These are phyloP conservation scores for Cnidoscolus chayamansa DNA, from an alignment of 441 rosid species.

Conservation along the genomic window DNA sequence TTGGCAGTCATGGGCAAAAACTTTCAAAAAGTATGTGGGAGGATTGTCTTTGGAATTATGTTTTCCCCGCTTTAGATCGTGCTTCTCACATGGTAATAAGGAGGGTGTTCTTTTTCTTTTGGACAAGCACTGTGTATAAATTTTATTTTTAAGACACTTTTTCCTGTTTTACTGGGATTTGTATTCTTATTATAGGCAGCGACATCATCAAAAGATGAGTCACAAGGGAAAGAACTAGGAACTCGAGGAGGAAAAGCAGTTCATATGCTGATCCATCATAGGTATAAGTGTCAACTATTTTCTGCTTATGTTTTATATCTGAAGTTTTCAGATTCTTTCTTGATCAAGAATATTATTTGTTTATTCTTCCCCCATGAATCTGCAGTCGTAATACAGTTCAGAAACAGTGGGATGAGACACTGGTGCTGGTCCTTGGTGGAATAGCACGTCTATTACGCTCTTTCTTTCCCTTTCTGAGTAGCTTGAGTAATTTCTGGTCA, in stretches of 20 bases:
- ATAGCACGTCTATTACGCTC: conserved; percentile 91
- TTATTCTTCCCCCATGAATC: conserved; percentile 12
- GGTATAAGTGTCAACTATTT: conserved; percentile 41
- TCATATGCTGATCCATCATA: conserved; percentile 99
- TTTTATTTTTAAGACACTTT: conserved; percentile 20
- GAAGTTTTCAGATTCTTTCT: conserved; percentile 8
- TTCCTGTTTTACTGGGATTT: conserved; percentile 23
- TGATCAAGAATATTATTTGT: conserved; percentile 12
- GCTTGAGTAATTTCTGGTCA: conserved; percentile 83
- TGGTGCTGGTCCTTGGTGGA: conserved; percentile 95
- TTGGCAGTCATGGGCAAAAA: conserved; percentile 95
- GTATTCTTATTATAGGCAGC: conserved; percentile 61
- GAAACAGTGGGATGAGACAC: conserved; percentile 99
- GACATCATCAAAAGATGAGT: conserved; percentile 98
- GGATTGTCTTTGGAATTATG: conserved; percentile 95
- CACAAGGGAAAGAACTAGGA: conserved; percentile 98
- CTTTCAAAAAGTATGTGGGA: conserved; percentile 97
- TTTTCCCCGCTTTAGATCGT: conserved; percentile 84
- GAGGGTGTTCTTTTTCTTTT: background rate
- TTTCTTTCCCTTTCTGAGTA: conserved; percentile 82
- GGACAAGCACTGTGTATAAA: background rate
- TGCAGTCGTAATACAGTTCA: conserved; percentile 98
- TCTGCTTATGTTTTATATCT: conserved; percentile 16
- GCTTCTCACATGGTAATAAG: conserved; percentile 86
- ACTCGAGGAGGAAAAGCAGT: conserved; percentile 95